Evolutionary conservation across 495 filamentous ascomycete genomes (phyloP).

Genomic region (Lasiosphaeria ovina): DNA sequence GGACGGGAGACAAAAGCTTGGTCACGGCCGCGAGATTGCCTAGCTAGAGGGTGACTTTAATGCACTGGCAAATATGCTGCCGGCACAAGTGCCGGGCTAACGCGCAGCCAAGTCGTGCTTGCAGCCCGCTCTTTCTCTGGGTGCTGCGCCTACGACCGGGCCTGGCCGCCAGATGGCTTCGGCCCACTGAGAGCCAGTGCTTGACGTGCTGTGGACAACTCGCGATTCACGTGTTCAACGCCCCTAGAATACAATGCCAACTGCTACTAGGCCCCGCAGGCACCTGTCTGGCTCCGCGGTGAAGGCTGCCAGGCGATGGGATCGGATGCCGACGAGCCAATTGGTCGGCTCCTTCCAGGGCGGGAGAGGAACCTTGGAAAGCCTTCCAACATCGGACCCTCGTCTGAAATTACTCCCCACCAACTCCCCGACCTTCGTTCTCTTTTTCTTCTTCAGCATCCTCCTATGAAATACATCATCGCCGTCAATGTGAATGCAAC

Average conservation of each 20-base stretch:
- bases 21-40: slow-evolving; percentile 1
- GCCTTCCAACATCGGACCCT: not conserved
- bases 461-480: slow-evolving; percentile 19
- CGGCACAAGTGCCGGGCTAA: not conserved
- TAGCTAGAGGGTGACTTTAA: not conserved
- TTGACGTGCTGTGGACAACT: slow-evolving; percentile 1
- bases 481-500: slow-evolving; percentile 18
- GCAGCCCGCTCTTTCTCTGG: not conserved
- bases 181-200: slow-evolving; percentile 1
- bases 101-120: not conserved
- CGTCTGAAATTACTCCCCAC: slow-evolving; percentile 11
- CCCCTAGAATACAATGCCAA: not conserved
- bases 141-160: not conserved
- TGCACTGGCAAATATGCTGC: not conserved
- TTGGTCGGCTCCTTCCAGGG: not conserved
- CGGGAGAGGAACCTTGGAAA: not conserved
- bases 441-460: not conserved
- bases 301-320: not conserved
- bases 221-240: not conserved
- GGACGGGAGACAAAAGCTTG: slow-evolving; percentile 3
- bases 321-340: not conserved
- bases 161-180: not conserved
- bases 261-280: not conserved
- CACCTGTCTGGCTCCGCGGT: too few relatives aligned
- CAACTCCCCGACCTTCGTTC: slow-evolving; percentile 10